Evolutionary conservation across 306 rosid species (phyloP), one percentile per base, ranked within the genome.

Genomic region (Psophocarpus tetragonolobus): DNA sequence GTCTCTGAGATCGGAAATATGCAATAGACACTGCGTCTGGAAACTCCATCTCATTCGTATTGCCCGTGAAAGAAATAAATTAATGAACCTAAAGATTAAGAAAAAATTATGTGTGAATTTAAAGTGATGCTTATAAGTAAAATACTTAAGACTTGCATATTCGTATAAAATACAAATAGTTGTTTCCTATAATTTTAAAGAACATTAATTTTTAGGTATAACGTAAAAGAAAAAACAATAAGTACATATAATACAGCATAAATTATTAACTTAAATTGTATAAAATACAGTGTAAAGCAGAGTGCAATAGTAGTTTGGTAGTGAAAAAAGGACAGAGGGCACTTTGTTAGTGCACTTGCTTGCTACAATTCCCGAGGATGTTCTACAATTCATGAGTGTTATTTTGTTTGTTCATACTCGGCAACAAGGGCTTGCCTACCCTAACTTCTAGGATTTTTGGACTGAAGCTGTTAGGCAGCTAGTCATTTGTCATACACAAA

Each of bases 301-400:
- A n/a, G 15, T 38, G 6, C 20, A 35, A 39, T 23, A 39, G 1
- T 48, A 21, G 66, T 63, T n/a, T 63, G 51, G 11, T 33, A 8
- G 75, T 53, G 35, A 51, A 71, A 65, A 70, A 62, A 76, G 62
- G 81, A 74, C 35, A 76, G 58, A 75, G 32, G 69, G 17, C 80
- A 86, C 71, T 77, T 86, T 73, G 81, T 80, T 79, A 73, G 73
- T 39, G 78, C 83, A 86, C 17, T 82, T 72, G 26, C 17, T 82
- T 72, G 26, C 74, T 39, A 64, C 97, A 81, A 88, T 88, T 88
- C 85, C 89, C 97, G 61, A 90, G 81, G 70, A 81, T 71, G 81
- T 87, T 64, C 1, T 71, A 51, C 54, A 70, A 69, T 79, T 83
- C 90, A 86, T 87, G 90, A 87, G 84, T 82, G 65, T 53, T 60